These are phyloP conservation scores for Phytophthora tubulina DNA, from an alignment of 352 stramenopile species.

Conservation along the genomic window DNA sequence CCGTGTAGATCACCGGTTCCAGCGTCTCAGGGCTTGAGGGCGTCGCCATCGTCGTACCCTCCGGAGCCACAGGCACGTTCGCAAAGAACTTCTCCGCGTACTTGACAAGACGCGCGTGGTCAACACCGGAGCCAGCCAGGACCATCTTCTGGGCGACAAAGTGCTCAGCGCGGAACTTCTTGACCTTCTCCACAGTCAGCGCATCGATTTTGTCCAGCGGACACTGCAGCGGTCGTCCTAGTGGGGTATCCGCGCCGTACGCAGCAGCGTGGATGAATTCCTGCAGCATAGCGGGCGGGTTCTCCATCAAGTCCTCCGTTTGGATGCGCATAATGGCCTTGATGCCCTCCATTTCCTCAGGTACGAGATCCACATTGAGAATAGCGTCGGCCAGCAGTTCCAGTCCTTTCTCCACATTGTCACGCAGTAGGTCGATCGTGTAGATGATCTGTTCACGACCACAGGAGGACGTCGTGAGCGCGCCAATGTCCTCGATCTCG, in stretches of 20 bases:
- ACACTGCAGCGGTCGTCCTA: constrained; percentile 87
- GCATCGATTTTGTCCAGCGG: constrained; percentile 81
- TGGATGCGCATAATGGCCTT: constrained; percentile 96
- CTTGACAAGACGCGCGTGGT: constrained; percentile 94
- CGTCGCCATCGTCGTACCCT: constrained; percentile 25
- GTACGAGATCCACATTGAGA: constrained; percentile 77
- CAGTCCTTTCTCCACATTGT: constrained; percentile 93
- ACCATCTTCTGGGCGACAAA: constrained; percentile 94
- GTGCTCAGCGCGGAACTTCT: constrained; percentile 74
- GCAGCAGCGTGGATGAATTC: constrained; percentile 90
- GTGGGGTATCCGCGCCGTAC: constrained; percentile 75
- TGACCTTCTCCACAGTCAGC: constrained; percentile 78
- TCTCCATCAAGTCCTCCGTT: constrained; percentile 92
- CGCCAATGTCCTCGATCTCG: constrained; percentile 95
- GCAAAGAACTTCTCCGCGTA: constrained; percentile 93
- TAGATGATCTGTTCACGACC: constrained; percentile 97
- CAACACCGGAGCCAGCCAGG: constrained; percentile 93
- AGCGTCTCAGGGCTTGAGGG: constrained; percentile 51
- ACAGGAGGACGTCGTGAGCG: constrained; percentile 90
- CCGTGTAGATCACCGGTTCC: constrained; percentile 68
- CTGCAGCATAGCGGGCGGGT: constrained; percentile 84
- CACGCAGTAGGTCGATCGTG: constrained; percentile 96
- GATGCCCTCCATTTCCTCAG: constrained; percentile 92
- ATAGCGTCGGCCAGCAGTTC: constrained; percentile 93
- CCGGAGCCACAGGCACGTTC: constrained; percentile 45